phyloP scores from a whole-genome alignment of 2,329 filamentous ascomycete genomes.

The Fusarium succisae region DNA sequence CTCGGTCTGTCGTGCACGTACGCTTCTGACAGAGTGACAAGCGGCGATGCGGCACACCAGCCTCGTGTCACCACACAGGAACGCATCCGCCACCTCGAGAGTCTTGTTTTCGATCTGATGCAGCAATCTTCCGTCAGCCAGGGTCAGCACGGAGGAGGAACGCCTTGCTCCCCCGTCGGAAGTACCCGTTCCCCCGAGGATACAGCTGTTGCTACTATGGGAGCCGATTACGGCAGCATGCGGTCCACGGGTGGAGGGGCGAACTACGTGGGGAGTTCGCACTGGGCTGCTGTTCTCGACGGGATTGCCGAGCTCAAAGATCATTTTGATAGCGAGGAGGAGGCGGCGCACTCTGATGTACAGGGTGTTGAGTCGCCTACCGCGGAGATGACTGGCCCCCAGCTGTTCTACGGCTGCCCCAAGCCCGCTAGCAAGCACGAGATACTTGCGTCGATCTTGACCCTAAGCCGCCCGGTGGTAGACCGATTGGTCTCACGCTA shows the following conservation, averaged over 20 bases:
- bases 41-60: background rate
- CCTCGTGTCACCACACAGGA: constrained; percentile 2
- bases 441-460: constrained; percentile 44
- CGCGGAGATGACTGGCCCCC: constrained; percentile 16
- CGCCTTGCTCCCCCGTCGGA: background rate
- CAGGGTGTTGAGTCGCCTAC: background rate
- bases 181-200: background rate
- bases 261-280: constrained; percentile 49
- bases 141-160: background rate
- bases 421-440: constrained; percentile 41
- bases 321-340: constrained; percentile 46
- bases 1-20: constrained; percentile 7
- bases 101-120: constrained; percentile 43
- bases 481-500: constrained; percentile 50
- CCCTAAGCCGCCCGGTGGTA: constrained; percentile 35
- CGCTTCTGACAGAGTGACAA: background rate
- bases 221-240: constrained; percentile 46
- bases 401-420: constrained; percentile 47
- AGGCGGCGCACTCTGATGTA: background rate
- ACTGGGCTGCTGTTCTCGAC: constrained; percentile 54
- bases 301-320: constrained; percentile 52
- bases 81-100: constrained; percentile 40
- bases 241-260: constrained; percentile 34
- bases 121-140: constrained; percentile 11
- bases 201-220: background rate